A percentile compares a stretch with the other conserved stretches of the same genome.
These are phyloP conservation scores for Coemansia linderi DNA, from an alignment of 371 early-diverging fungal genomes.

Conservation along the genomic window DNA sequence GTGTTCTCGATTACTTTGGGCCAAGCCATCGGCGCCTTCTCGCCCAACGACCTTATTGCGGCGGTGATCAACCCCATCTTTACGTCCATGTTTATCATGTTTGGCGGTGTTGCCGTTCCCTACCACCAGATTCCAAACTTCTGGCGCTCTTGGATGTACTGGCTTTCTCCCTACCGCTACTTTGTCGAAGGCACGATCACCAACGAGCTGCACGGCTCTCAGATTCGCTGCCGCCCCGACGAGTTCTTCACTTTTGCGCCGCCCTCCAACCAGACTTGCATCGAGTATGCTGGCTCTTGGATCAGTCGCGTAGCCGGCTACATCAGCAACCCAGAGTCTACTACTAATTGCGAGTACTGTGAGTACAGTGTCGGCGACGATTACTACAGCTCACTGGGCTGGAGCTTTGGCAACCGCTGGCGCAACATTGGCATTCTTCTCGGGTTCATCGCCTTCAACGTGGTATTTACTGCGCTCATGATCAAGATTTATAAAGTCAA, in stretches of 20 bases:
- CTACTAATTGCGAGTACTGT: constrained; percentile 67
- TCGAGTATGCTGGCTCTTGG: constrained; percentile 62
- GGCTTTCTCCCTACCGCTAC: constrained; percentile 64
- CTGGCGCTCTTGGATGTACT: constrained; percentile 81
- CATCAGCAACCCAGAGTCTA: constrained; percentile 59
- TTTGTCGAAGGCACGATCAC: constrained; percentile 71
- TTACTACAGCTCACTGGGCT: constrained; percentile 60
- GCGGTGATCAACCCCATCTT: constrained; percentile 72
- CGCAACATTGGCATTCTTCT: constrained; percentile 70
- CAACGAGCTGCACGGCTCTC: constrained; percentile 65
- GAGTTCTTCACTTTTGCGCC: constrained; percentile 60
- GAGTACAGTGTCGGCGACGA: constrained; percentile 63
- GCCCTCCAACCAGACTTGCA: constrained; percentile 67
- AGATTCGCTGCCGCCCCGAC: constrained; percentile 41
- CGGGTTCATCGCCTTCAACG: constrained; percentile 63
- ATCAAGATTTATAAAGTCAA: constrained; percentile 57
- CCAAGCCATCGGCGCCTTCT: constrained; percentile 69
- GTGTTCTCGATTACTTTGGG: constrained; percentile 68
- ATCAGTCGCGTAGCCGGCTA: constrained; percentile 62
- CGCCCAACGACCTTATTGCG: constrained; percentile 61
- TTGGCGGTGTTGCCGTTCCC: constrained; percentile 75
- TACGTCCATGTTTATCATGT: constrained; percentile 68
- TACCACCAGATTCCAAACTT: constrained; percentile 68
- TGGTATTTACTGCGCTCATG: constrained; percentile 58
- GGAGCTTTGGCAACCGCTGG: constrained; percentile 69